Percentiles rank a stretch among this genome's conserved stretches.
phyloP scores from a whole-genome alignment of 495 filamentous ascomycete genomes.

The Podospora australis region DNA sequence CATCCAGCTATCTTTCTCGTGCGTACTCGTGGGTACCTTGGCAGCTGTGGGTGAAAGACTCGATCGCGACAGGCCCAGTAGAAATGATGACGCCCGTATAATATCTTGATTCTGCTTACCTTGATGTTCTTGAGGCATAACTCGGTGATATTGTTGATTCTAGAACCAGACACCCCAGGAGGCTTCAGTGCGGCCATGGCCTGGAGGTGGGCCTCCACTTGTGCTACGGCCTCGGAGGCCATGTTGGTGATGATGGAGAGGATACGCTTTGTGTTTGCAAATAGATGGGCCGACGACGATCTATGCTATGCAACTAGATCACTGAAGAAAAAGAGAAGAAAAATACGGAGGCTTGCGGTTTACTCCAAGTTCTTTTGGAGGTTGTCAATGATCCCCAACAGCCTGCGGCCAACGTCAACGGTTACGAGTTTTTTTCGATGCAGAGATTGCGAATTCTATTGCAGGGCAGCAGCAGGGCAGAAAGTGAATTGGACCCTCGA shows the following conservation, averaged over 20 bases:
- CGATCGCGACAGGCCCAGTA: too few relatives aligned
- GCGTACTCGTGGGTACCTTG: background rate
- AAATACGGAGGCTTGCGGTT: slow-evolving; percentile 9
- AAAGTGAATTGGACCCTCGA: too few relatives aligned
- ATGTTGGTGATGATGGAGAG: slow-evolving; percentile 41
- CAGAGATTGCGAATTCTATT: too few relatives aligned
- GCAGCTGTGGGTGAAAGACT: too few relatives aligned
- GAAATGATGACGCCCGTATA: too few relatives aligned
- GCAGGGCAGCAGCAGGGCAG: background rate
- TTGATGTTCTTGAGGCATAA: slow-evolving; percentile 87
- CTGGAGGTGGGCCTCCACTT: slow-evolving; percentile 83
- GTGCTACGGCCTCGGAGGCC: slow-evolving; percentile 71
- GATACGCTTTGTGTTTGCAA: too few relatives aligned
- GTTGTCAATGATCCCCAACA: background rate
- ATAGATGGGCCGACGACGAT: background rate
- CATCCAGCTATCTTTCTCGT: background rate
- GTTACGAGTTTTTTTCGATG: too few relatives aligned
- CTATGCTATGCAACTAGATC: slow-evolving; percentile 25
- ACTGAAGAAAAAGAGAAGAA: slow-evolving; percentile 18
- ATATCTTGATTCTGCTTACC: too few relatives aligned
- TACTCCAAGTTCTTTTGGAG: slow-evolving; percentile 1
- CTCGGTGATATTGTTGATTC: slow-evolving; percentile 76
- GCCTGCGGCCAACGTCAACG: too few relatives aligned
- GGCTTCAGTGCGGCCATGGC: slow-evolving; percentile 87
- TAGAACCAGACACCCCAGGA: slow-evolving; percentile 86